These are phyloP conservation scores for Monilinia vaccinii-corymbosi DNA, from an alignment of 2,329 filamentous ascomycete genomes.

Conservation along the genomic window DNA sequence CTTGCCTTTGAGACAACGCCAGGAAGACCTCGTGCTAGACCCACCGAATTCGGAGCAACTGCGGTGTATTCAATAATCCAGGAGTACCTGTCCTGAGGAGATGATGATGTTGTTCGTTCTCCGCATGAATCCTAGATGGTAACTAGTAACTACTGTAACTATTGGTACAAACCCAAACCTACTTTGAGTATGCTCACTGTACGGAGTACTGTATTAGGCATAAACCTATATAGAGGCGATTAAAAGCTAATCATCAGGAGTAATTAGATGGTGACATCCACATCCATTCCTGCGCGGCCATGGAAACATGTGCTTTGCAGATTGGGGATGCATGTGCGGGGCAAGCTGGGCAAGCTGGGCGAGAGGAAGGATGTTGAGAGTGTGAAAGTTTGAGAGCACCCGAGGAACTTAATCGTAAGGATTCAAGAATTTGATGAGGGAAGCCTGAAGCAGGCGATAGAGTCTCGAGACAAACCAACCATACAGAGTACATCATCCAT, in stretches of 20 bases:
- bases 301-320: slow-evolving; percentile 1
- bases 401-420: not conserved
- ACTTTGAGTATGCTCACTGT: not conserved
- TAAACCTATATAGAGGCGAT: not conserved
- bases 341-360: not conserved
- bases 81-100: not conserved
- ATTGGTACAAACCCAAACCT: not conserved
- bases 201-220: too few relatives aligned
- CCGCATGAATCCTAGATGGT: not conserved
- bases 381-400: not conserved
- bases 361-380: too few relatives aligned
- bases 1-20: not conserved
- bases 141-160: too few relatives aligned
- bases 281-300: not conserved
- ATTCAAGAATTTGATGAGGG: not conserved
- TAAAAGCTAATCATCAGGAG: not conserved
- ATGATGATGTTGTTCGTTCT: not conserved
- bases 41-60: slow-evolving; percentile 5
- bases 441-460: not conserved
- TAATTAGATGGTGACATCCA: not conserved
- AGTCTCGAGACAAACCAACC: not conserved
- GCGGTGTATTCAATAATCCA: slow-evolving; percentile 1
- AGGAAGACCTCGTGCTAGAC: slow-evolving; percentile 1
- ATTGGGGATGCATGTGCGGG: not conserved
- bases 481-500: too few relatives aligned